Conservation (phyloP, 257 asterid species). For the Ballota nigra region DNA sequence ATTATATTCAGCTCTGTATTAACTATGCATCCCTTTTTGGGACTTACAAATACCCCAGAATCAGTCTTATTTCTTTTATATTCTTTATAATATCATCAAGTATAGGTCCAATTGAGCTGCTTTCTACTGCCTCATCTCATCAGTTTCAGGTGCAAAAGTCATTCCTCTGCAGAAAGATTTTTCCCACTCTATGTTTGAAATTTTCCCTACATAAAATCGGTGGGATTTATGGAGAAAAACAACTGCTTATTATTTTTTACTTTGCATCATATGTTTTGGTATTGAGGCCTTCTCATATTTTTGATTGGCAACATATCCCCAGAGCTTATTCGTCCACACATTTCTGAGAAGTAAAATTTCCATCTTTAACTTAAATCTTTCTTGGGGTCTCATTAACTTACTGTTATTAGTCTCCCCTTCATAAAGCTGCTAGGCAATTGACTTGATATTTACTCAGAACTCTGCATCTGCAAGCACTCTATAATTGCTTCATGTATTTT, state of each 20-base stretch:
- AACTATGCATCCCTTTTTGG: background rate
- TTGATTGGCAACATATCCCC: background rate
- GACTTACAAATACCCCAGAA: background rate
- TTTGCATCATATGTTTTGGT: background rate
- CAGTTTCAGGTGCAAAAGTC: background rate
- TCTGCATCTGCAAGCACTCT: constrained; percentile 13
- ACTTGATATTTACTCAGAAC: background rate
- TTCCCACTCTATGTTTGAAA: background rate
- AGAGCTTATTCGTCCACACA: background rate
- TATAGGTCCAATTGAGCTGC: background rate
- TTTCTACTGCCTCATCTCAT: background rate
- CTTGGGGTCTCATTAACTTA: background rate
- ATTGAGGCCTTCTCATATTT: background rate
- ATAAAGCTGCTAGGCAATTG: background rate
- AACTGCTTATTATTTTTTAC: background rate
- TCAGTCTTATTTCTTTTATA: background rate
- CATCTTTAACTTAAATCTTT: background rate
- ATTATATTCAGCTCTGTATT: background rate
- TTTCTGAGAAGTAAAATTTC: background rate
- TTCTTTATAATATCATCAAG: background rate
- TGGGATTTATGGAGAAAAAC: background rate
- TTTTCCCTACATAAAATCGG: background rate
- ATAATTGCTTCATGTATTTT: constrained; percentile 11
- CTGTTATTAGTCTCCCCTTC: background rate
- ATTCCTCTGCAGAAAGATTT: background rate